Base-by-base conservation (phyloP, 1,284 basidiomycete genomes). In the Apiotrichum domesticum region DNA sequence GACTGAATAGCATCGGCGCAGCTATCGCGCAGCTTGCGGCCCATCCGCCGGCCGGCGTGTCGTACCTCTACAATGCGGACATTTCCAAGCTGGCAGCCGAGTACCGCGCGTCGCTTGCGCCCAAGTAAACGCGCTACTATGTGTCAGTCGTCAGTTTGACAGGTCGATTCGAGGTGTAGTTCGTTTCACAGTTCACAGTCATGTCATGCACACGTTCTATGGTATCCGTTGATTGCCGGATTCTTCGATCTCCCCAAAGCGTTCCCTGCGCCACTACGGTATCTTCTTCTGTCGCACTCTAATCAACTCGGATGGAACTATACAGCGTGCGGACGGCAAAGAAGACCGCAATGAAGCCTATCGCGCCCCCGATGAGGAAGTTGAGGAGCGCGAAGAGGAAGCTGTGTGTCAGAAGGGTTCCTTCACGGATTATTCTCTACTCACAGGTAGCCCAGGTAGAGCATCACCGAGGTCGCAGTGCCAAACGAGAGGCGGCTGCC, bases 381-480 rank as follows among this genome's bases (percentile, higher is more conserved):
- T 90, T 85, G 44, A 97, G 79, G 13, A 93, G 72, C 13, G 85
- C 84, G 54, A 98, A 83, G 32, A 97, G 80, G 68, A 87, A 72
- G 29, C 75, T 76, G 57, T 3, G 21, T 6, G 54, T 58, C 35
- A 46, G 39, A 11, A 21, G 21, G 21, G 21, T 21, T 21, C 21
- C 21, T 21, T 21, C 21, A 21, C 21, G 21, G 21, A 21, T 41
- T 35, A 6, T n/a, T 15, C 10, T n/a, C 6, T 46, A 71, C 75
- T 70, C 54, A 81, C 56, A 98, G 80, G 74, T 98, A 98, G 34
- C 94, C 93, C 47, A 98, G 80, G 78, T 95, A 98, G 34, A 98
- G 81, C 21, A 88, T 81, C 49, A 90, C 83, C 68, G 89, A 92
- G 3, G 90, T 84, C 57, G 93, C 79, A 9, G 90, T 90, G 66